phyloP scores from a whole-genome alignment of 2,329 filamentous ascomycete species.

The Ceratocystis lukuohia region DNA sequence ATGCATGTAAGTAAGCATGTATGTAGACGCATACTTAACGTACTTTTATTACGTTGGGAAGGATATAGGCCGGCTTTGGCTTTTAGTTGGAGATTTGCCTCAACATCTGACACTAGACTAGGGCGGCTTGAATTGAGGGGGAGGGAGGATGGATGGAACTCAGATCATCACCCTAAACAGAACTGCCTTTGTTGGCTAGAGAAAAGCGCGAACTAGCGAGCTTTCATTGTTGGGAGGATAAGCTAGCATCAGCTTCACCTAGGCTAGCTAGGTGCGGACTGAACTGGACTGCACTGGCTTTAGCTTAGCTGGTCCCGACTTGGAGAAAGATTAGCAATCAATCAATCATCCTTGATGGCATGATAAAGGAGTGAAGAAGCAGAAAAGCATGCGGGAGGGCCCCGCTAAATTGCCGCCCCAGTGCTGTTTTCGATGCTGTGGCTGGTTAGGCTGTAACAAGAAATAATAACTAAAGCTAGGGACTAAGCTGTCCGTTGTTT shows the following conservation, averaged over 20 bases:
- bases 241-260: not conserved
- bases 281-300: not conserved
- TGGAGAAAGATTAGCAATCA: not conserved
- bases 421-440: not conserved
- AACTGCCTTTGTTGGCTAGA: not conserved
- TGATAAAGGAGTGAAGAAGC: not conserved
- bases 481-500: too few relatives aligned
- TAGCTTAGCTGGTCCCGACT: not conserved
- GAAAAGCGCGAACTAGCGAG: constrained; percentile 9
- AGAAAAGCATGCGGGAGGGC: not conserved
- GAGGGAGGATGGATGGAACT: not conserved
- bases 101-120: not conserved
- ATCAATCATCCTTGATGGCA: not conserved
- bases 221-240: constrained; percentile 5
- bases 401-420: not conserved
- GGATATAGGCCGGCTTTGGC: not conserved
- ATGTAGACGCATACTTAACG: not conserved
- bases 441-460: not conserved
- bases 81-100: not conserved
- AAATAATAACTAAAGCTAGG: too few relatives aligned
- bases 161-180: not conserved
- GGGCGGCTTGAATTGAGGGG: not conserved
- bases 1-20: not conserved
- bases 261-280: not conserved
- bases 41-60: not conserved